A percentile compares a stretch with the other conserved stretches of the same genome.
Conservation (phyloP, 106 monocot species). For the Xerophyta viscosa region DNA sequence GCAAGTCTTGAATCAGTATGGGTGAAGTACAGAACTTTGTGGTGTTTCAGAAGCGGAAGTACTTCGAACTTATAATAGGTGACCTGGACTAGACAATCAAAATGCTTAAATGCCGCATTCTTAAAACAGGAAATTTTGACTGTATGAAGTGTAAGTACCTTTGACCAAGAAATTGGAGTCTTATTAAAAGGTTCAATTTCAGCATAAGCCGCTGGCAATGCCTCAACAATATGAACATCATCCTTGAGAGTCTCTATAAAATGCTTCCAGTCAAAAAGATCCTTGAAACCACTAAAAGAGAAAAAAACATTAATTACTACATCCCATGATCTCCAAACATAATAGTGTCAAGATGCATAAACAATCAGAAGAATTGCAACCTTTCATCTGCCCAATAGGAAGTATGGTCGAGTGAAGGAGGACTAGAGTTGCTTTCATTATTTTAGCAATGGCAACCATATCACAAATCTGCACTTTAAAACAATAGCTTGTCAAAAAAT, state of each 20-base stretch:
- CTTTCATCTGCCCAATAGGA: slow-evolving; percentile 97
- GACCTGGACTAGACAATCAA: slow-evolving; percentile 34
- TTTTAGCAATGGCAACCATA: slow-evolving; percentile 98
- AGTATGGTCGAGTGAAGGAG: slow-evolving; percentile 89
- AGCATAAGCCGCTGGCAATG: slow-evolving; percentile 44
- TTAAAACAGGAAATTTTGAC: neutral
- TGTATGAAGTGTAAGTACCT: slow-evolving; percentile 28
- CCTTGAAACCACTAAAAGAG: slow-evolving; percentile 75
- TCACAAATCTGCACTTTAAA: slow-evolving; percentile 90
- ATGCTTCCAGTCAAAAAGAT: slow-evolving; percentile 95
- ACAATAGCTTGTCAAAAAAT: slow-evolving; percentile 22
- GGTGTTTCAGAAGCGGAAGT: slow-evolving; percentile 70
- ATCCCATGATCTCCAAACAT: too few species aligned
- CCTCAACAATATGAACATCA: slow-evolving; percentile 72
- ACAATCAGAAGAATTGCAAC: slow-evolving; percentile 17
- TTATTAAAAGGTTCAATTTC: slow-evolving; percentile 49
- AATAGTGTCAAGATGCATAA: neutral
- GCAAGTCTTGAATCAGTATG: slow-evolving; percentile 93
- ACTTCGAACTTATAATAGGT: slow-evolving; percentile 81
- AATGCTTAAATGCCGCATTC: neutral
- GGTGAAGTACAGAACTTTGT: slow-evolving; percentile 88
- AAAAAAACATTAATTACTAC: too few species aligned
- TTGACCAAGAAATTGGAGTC: slow-evolving; percentile 95
- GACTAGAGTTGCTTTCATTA: slow-evolving; percentile 86
- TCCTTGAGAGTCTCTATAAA: slow-evolving; percentile 87